Evolutionary conservation across 2,329 filamentous ascomycete genomes (phyloP), one percentile per base, ranked within the genome.

Genomic region (Neopestalotiopsis sp.): DNA sequence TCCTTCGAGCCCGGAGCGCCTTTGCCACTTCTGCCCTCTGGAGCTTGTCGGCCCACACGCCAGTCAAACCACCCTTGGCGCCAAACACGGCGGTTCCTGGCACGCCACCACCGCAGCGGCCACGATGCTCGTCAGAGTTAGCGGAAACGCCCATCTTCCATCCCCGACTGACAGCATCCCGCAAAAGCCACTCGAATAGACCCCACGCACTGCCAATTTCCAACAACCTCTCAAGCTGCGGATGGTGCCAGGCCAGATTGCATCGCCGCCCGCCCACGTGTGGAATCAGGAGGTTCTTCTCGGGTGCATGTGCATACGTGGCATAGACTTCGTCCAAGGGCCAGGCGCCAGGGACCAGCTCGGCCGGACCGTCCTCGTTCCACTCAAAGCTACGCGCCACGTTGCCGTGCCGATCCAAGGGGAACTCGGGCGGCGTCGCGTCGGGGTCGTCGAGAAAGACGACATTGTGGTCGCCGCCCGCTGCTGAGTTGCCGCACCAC

Each of bases 131-230:
- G 57, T 80, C 78, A 32, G 74, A 77, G 67, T 80, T 80, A 14
- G 79, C 79, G 49, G 72, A 78, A 0, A 80, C 78, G 3, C 79
- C 78, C 24, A 80, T 34, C 67, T 75, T 76, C 76, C 77, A 80
- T 10, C 78, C 79, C 1, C 78, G 66, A 42, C 70, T 42, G 1
- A 80, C 73, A 4, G 74, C 76, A 61, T 79, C 77, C 13, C 72
- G 73, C 2, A 80, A 69, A 12, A 80, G 70, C 79, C 78, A 81
- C 67, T 80, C 79, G 69, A 80, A 78, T 45, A 73, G 66, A 1
- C 78, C 78, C 79, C 79, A 81, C 0, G 78, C 76, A 65, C 78
- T 80, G 1, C 78, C 78, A 52, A 81, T 78, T 68, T 81, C 78
- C 2, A 80, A 45, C 0, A 81, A 72, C 0, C 78, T 71, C 52